A percentile compares a stretch with the other conserved stretches of the same genome.
Evolutionary conservation across 768 basidiomycete genomes (phyloP).

Genomic region (Trametes punicea): DNA sequence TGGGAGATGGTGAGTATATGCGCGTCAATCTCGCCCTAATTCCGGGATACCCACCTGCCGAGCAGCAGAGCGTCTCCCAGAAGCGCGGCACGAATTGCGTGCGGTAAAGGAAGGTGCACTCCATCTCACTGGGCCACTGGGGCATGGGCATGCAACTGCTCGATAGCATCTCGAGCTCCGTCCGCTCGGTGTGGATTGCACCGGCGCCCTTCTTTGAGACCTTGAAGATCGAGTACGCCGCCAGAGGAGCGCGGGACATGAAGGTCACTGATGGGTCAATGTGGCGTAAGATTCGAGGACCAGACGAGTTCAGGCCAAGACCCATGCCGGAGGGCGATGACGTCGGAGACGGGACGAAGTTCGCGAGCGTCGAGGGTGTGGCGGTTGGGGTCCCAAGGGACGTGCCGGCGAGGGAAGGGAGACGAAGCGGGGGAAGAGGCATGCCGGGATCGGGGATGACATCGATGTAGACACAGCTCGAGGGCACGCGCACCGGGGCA

Average conservation of each 20-base stretch:
- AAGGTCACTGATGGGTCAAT: conserved; percentile 73
- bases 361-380: conserved; percentile 25
- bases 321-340: conserved; percentile 15
- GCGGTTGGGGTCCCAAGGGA: conserved; percentile 16
- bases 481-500: conserved; percentile 13
- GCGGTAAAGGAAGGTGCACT: conserved; percentile 27
- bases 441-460: conserved; percentile 20
- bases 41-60: conserved; percentile 14
- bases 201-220: conserved; percentile 46
- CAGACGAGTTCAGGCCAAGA: conserved; percentile 21
- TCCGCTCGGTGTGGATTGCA: conserved; percentile 49
- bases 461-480: conserved; percentile 18
- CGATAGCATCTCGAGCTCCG: conserved; percentile 25
- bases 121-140: conserved; percentile 22
- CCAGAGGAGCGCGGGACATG: conserved; percentile 45
- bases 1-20: conserved; percentile 1
- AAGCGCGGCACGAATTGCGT: conserved; percentile 24
- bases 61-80: conserved; percentile 24
- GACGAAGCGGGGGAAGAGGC: conserved; percentile 18
- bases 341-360: conserved; percentile 17
- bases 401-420: conserved; percentile 19
- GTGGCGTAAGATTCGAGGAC: conserved; percentile 52
- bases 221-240: conserved; percentile 55
- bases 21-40: background rate
- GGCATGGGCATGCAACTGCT: conserved; percentile 22